Evolutionary conservation across 192 early-diverging fungal species (phyloP), one percentile per base, ranked within the genome.

Genomic region (Umbelopsis vinacea): DNA sequence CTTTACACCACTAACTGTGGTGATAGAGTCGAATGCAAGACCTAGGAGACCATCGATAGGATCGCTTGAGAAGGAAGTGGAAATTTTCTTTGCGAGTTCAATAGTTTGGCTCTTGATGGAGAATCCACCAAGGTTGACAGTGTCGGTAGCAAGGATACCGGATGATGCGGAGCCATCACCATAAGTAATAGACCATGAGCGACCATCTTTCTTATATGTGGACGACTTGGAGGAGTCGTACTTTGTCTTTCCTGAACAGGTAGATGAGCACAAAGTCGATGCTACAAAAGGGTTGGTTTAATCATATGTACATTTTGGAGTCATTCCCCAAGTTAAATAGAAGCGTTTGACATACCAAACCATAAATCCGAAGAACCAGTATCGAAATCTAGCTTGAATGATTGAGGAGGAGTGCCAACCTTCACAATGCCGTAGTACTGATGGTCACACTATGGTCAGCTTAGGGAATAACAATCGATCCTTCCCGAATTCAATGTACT

Each of bases 281-380:
- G 78, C 74, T 77, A 46, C 46, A 43, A 69, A 52, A 45, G 24
- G 33, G 12, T 35, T 63, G 26, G 48, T 17, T 50, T 19, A 50
- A 15, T 17, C 48, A 19, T 48, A 15, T 50, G 19, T 50, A n/a
- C 14, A 50, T 50, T n/a, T 29, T 6, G 40, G 40, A 43, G 6
- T 43, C 48, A 50, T n/a, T 50, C 48, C 4, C 48, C 47, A n/a
- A 50, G 17, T 37, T 1, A 43, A 54, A 53, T 23, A 12, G 7
- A 45, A 46, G 33, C 6, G 40, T 33, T 4, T 43, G 7, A 17
- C 45, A 71, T 68, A 76, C 74, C 74, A 53, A 90, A 81, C 89
- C 89, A 92, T 4, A 90, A 72, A 74, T 92, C 91, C n/a, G 86
- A 86, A 2, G 88, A 90, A 22, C 91, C 91, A 4, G 90, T 92